These are phyloP conservation scores for Aspergillus fumigatiaffinis DNA, from an alignment of 2,329 filamentous ascomycete genomes.

Conservation along the genomic window DNA sequence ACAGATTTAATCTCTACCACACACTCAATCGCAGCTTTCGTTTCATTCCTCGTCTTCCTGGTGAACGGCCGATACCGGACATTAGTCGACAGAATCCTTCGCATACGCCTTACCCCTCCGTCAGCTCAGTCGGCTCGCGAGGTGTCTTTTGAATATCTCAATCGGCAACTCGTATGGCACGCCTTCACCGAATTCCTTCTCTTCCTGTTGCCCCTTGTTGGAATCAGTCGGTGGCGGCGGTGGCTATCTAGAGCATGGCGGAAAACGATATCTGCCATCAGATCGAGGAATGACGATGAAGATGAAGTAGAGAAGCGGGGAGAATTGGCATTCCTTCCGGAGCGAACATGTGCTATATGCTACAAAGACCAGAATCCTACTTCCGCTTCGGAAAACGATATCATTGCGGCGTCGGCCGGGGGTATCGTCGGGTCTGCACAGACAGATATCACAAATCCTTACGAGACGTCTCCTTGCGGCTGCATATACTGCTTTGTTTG, in stretches of 20 bases:
- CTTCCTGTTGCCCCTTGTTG: slow-evolving; percentile 93
- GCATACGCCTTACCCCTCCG: slow-evolving; percentile 79
- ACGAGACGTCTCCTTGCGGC: slow-evolving; percentile 82
- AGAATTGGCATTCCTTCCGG: slow-evolving; percentile 80
- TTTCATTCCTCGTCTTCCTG: slow-evolving; percentile 86
- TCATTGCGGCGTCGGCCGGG: slow-evolving; percentile 64
- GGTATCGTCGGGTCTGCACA: slow-evolving; percentile 83
- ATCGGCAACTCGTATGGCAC: slow-evolving; percentile 97
- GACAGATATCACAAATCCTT: slow-evolving; percentile 94
- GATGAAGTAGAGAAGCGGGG: slow-evolving; percentile 55
- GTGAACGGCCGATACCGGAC: slow-evolving; percentile 89
- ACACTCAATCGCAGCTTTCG: slow-evolving; percentile 77
- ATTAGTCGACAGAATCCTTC: slow-evolving; percentile 76
- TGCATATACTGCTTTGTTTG: slow-evolving; percentile 97
- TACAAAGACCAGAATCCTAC: slow-evolving; percentile 85
- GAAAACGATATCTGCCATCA: slow-evolving; percentile 65
- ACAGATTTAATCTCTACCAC: slow-evolving; percentile 66
- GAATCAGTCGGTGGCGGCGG: slow-evolving; percentile 85
- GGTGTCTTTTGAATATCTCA: slow-evolving; percentile 96
- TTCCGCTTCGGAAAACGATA: slow-evolving; percentile 68
- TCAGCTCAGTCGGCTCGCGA: slow-evolving; percentile 83
- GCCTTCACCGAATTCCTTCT: slow-evolving; percentile 99
- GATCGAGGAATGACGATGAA: slow-evolving; percentile 46
- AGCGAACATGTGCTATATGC: slow-evolving; percentile 93
- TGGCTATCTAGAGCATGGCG: slow-evolving; percentile 87